These are phyloP conservation scores for Cercospora sp. DNA, from an alignment of 2,329 filamentous ascomycete genomes.

Conservation along the genomic window DNA sequence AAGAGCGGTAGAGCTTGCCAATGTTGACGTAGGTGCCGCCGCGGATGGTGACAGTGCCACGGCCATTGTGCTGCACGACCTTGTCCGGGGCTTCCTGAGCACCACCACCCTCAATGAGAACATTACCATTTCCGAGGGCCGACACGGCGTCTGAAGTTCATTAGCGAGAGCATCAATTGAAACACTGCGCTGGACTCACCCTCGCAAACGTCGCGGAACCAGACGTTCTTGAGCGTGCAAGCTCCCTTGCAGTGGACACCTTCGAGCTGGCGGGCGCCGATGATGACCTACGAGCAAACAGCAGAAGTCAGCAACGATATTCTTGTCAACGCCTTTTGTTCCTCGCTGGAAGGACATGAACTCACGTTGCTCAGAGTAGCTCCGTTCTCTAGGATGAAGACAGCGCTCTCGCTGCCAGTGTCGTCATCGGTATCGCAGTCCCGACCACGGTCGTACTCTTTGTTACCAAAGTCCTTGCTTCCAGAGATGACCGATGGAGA, in stretches of 20 bases:
- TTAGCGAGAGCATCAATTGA: background rate
- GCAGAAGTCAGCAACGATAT: background rate
- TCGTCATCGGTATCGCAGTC: slow-evolving; percentile 19
- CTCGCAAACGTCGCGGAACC: slow-evolving; percentile 48
- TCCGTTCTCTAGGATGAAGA: slow-evolving; percentile 55
- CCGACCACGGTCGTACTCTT: slow-evolving; percentile 24
- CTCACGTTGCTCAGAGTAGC: slow-evolving; percentile 50
- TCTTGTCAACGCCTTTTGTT: background rate
- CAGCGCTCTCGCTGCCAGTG: slow-evolving; percentile 46
- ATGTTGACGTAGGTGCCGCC: slow-evolving; percentile 48
- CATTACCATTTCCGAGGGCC: slow-evolving; percentile 41
- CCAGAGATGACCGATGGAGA: slow-evolving; percentile 29
- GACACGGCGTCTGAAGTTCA: slow-evolving; percentile 37
- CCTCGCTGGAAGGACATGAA: background rate
- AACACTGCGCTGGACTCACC: slow-evolving; percentile 24
- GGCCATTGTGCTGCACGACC: slow-evolving; percentile 47
- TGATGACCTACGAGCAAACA: slow-evolving; percentile 45
- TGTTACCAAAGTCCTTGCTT: slow-evolving; percentile 20
- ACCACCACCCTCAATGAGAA: slow-evolving; percentile 41
- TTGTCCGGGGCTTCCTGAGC: slow-evolving; percentile 44
- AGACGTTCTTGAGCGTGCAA: slow-evolving; percentile 51
- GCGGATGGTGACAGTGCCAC: slow-evolving; percentile 43
- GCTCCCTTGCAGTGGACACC: slow-evolving; percentile 54
- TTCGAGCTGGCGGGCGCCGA: slow-evolving; percentile 53
- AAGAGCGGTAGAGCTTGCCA: slow-evolving; percentile 54